Evolutionary conservation across 2,329 filamentous ascomycete genomes (phyloP), one percentile per base, ranked within the genome.

Genomic region (Verticillium nubilum): DNA sequence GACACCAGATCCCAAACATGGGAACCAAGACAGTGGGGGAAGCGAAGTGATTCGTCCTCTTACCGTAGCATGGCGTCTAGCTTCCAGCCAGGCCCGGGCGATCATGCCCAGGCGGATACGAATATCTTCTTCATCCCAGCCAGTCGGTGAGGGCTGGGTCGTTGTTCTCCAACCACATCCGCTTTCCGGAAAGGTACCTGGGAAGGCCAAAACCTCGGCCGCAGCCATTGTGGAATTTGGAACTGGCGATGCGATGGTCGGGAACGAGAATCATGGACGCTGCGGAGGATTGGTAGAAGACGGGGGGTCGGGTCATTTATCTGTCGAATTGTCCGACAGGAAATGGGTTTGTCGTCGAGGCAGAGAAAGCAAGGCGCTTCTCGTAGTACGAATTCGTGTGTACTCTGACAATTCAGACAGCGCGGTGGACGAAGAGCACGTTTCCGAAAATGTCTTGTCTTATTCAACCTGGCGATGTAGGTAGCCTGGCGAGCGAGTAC

Each of bases 201-300:
- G 74, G 66, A 72, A 74, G 63, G 71, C 70, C 72, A 78, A 69
- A 74, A 82, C 74, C 66, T 76, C 74, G 74, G 76, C 76, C 71
- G 80, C 73, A 72, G 82, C 81, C 82, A 85, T 85, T 71, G 68
- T 81, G 78, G 72, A 72, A 76, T 72, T 75, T 73, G 67, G 72
- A 75, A 71, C 75, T 79, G 72, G 72, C 77, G 66, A 69, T 68
- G 67, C 75, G 68, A 71, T 71, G 68, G 66, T 65, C 66, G 65
- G 72, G 68, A 73, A 72, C 75, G 73, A 76, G 71, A 81, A 76
- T 77, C 82, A 85, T 85, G 80, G 78, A 78, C 76, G 76, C 78
- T 76, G 67, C 61, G 65, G 58, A 60, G 58, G 59, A 26, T 58
- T 31, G 50, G 59, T 47, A 61, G 62, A 64, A 60, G 57, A 62